phyloP scores from a whole-genome alignment of 306 rosid species.

The Datisca glomerata region DNA sequence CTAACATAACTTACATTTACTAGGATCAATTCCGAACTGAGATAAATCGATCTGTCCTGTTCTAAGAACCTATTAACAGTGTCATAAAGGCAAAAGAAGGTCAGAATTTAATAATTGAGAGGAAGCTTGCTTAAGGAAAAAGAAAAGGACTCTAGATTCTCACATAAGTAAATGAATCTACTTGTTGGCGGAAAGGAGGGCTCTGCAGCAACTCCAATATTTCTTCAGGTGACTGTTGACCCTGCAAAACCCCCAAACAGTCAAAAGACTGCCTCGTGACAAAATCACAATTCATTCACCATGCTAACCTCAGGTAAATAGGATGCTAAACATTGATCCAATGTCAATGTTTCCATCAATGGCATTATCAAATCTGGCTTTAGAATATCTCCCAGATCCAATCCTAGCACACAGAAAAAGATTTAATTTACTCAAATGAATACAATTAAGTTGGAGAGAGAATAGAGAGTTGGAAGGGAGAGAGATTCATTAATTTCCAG shows the following conservation, averaged over 20 bases:
- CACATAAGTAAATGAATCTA: constrained; percentile 89
- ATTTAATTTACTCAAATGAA: too few relatives aligned
- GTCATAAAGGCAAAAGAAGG: not conserved
- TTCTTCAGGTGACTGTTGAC: constrained; percentile 79
- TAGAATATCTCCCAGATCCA: constrained; percentile 77
- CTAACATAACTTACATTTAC: constrained; percentile 58
- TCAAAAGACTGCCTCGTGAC: constrained; percentile 3
- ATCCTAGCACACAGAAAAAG: constrained; percentile 33
- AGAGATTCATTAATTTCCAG: too few relatives aligned
- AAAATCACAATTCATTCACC: constrained; percentile 3
- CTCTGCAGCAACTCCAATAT: constrained; percentile 85
- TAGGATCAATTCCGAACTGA: constrained; percentile 94
- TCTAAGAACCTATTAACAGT: constrained; percentile 54
- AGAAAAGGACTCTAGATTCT: constrained; percentile 8
- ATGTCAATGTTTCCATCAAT: constrained; percentile 53
- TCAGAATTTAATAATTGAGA: not conserved
- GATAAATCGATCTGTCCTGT: constrained; percentile 92
- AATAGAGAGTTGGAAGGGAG: constrained; percentile 4
- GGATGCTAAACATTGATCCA: constrained; percentile 66
- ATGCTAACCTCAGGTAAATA: constrained; percentile 79
- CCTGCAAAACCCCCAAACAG: constrained; percentile 30
- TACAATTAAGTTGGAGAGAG: too few relatives aligned
- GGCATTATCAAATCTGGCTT: constrained; percentile 90
- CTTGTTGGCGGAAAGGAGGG: constrained; percentile 92
- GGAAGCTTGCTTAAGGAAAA: not conserved